Conservation (phyloP, 192 early-diverging fungal species). For the Entomortierella beljakovae region DNA sequence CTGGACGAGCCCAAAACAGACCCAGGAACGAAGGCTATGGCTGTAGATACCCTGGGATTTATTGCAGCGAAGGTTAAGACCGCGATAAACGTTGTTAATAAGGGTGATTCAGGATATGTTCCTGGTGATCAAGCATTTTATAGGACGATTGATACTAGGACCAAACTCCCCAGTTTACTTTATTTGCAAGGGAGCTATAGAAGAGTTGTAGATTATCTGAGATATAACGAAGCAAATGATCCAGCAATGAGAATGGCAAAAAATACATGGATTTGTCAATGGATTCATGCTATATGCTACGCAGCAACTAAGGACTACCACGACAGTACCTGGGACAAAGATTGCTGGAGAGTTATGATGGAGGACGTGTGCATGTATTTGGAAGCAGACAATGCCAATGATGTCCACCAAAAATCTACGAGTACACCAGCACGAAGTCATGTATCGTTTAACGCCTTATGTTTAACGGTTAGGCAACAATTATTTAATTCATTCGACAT, state of each 20-base stretch:
- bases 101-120: neutral
- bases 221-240: conserved; percentile 19
- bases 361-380: conserved; percentile 2
- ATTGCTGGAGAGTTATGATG: conserved; percentile 22
- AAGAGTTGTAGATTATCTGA: conserved; percentile 23
- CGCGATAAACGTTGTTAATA: conserved; percentile 6
- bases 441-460: conserved; percentile 36
- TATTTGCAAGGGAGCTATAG: conserved; percentile 27
- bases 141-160: conserved; percentile 22
- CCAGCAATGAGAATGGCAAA: conserved; percentile 19
- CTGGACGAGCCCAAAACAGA: conserved; percentile 74
- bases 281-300: conserved; percentile 10
- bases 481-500: conserved; percentile 78
- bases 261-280: conserved; percentile 38
- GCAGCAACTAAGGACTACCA: neutral
- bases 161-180: conserved; percentile 12
- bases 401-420: neutral
- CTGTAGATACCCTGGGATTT: conserved; percentile 72
- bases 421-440: neutral
- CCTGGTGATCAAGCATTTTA: conserved; percentile 17
- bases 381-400: conserved; percentile 4
- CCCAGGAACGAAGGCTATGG: conserved; percentile 62
- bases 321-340: conserved; percentile 2
- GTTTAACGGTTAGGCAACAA: conserved; percentile 61
- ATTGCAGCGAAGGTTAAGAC: conserved; percentile 71